Conservation (phyloP, 2,329 filamentous ascomycete genomes). For the Fusarium multiceps region DNA sequence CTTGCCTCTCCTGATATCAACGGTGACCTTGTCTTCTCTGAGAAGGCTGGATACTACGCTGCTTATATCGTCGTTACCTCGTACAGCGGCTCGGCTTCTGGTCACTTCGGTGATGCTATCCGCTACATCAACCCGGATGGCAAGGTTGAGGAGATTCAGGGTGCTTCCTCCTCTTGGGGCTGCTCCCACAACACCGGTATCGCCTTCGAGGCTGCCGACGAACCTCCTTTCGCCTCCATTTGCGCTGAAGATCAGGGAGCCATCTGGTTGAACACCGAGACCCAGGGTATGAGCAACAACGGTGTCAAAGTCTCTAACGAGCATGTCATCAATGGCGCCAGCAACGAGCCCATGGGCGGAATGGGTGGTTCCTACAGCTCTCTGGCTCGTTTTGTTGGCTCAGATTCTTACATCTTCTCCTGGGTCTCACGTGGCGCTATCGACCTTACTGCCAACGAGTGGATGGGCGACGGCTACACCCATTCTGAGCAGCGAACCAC, state of each 20-base stretch:
- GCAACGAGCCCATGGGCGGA: constrained; percentile 69
- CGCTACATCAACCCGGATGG: constrained; percentile 61
- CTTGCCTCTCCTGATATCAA: constrained; percentile 69
- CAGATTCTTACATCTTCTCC: constrained; percentile 67
- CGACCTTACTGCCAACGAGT: constrained; percentile 64
- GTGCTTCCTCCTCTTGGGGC: constrained; percentile 67
- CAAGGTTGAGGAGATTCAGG: constrained; percentile 60
- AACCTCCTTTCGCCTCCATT: constrained; percentile 66
- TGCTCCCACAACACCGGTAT: constrained; percentile 75
- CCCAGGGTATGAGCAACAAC: constrained; percentile 62
- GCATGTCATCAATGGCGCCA: constrained; percentile 68
- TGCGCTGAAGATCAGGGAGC: constrained; percentile 72
- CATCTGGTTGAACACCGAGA: constrained; percentile 72
- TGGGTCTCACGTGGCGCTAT: constrained; percentile 71
- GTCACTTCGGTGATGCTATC: constrained; percentile 68
- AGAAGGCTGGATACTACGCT: constrained; percentile 65
- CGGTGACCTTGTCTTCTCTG: constrained; percentile 70
- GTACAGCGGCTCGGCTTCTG: constrained; percentile 64
- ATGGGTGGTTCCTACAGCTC: constrained; percentile 71
- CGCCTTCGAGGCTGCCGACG: constrained; percentile 69
- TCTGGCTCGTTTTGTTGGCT: constrained; percentile 64
- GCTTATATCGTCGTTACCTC: constrained; percentile 71
- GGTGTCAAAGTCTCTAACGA: constrained; percentile 72
- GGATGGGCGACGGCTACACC: constrained; percentile 69
- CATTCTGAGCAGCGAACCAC: constrained; percentile 63